Evolutionary conservation across 192 early-diverging fungal species (phyloP), one percentile per base, ranked within the genome.

Genomic region (Gaertneriomyces semiglobifer): DNA sequence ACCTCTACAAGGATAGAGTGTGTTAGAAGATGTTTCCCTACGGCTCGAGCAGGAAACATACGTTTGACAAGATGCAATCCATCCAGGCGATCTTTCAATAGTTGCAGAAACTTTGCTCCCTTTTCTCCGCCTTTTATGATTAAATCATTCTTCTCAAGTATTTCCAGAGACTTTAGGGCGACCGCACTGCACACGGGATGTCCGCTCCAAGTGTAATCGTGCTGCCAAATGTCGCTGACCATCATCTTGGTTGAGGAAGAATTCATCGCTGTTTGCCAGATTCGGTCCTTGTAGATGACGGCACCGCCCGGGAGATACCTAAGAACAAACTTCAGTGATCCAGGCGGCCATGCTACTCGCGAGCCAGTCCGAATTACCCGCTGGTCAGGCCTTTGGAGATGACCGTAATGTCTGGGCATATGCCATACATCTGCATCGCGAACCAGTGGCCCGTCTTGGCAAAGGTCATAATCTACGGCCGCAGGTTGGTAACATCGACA

Each of bases 171-270:
- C 48, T 50, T 50, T 12, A 50, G 2, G 1, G 48, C 48, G 48
- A 50, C 48, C 12, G 48, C 48, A 2, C 12, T 18, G 48, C 48
- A 50, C 12, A 18, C 18, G 2, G 48, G 48, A 18, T 50, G 48
- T 50, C 48, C 48, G 48, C 48, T 50, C 48, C 48, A 50, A 2
- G 48, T 50, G 48, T 50, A 50, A 18, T 50, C 48, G 48, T 50
- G 48, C 48, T 50, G 48, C 48, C 48, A 50, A 18, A 50, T 50
- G 48, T 50, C 48, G 48, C 12, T n/a, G 48, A 18, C 12, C 12
- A 18, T n/a, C 12, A 50, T 12, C 48, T 50, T 50, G 12, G 48
- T 50, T 12, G 48, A 12, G 12, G 48, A 18, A 18, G 12, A n/a
- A 18, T 12, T 18, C 12, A n/a, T 50, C 12, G 48, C 48, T 1